Base-by-base conservation (phyloP, 306 rosid genomes). In the Cicer yamashitae region DNA sequence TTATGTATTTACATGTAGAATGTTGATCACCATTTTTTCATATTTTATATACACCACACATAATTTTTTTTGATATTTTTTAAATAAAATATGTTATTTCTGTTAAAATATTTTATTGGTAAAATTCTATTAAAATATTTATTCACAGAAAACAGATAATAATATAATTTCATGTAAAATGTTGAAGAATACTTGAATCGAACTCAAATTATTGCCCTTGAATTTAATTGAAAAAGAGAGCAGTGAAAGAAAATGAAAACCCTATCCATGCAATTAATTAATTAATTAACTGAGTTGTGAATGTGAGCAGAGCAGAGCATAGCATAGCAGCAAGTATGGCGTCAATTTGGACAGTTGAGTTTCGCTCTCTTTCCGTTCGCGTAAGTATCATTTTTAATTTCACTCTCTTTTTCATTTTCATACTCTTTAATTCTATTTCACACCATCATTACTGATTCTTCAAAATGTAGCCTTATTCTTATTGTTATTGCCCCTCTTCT, bases 261-360 rank as follows among this genome's bases (percentile, higher is more conserved):
- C 34, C 34, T 25, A 25, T 25, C 34, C 34, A 30, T 30, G 37
- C 37, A 30, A 30, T 3, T 3, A 30, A 30, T 30, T 3, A 30
- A 18, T 18, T 18, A 18, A 13, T 37, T 6, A 56, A 70, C 22
- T 66, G 79, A 79, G 18, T 37, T 34, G 56, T 5, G 40, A 56
- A 30, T 30, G 37, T 30, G 37, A 10, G 10, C 45, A 30, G 0
- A 4, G 10, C 2, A 40, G 7, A 13, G 8, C 13, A 63, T 1
- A 64, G n/a, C 38, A 43, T 0, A 18, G 9, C 51, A 6, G 7
- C 5, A 7, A 48, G n/a, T 2, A 89, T 89, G 97, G 91, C 96
- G 34, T 76, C 93, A 52, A 59, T 59, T 80, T 78, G 85, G 58
- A 38, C 84, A 58, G 74, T 84, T 37, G 90, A 83, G 1, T 74